Evolutionary conservation across 2,329 filamentous ascomycete species (phyloP), one percentile per base, ranked within the genome.

Genomic region (Fusarium lateritium): DNA sequence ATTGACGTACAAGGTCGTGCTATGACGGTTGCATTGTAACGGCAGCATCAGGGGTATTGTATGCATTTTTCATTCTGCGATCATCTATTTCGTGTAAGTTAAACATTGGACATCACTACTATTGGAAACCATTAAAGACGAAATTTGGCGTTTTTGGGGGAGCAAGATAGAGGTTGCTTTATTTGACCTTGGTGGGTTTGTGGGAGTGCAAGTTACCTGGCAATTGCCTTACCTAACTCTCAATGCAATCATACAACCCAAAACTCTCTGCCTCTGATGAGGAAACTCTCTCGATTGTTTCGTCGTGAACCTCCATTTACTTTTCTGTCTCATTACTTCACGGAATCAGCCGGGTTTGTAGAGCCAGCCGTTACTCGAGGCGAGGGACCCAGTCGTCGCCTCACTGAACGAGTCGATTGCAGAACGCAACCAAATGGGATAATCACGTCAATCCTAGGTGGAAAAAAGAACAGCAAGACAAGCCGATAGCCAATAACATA

Each of bases 101-200:
- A 67, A 67, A 64, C 58, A 65, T 60, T 60, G 61, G 62, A 57
- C 45, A 67, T 68, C 36, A 59, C 46, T 42, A 58, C 63, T 70
- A 52, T 64, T 46, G 42, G 43, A 36, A 49, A 57, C 50, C 28
- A 62, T 61, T 52, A 61, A 57, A 70, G 66, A 73, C 44, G 65
- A 53, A 46, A 50, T 45, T 55, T 54, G 67, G 67, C 51, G 56
- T 61, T 42, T 56, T 65, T 44, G 50, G 11, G 11, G 56, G 62
- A 62, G 52, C 43, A 54, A 49, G 36, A 59, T 70, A 69, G 67
- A 69, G 47, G 65, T 56, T 33, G 38, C 49, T 51, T 45, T 31
- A 34, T 56, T 53, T 63, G 44, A 66, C 51, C 11, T 47, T 21
- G n/a, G 15, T 36, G 17, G 43, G 38, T 38, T 55, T 67, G 57